Conservation (phyloP, 345 rosid species). For the Trapa incisa region DNA sequence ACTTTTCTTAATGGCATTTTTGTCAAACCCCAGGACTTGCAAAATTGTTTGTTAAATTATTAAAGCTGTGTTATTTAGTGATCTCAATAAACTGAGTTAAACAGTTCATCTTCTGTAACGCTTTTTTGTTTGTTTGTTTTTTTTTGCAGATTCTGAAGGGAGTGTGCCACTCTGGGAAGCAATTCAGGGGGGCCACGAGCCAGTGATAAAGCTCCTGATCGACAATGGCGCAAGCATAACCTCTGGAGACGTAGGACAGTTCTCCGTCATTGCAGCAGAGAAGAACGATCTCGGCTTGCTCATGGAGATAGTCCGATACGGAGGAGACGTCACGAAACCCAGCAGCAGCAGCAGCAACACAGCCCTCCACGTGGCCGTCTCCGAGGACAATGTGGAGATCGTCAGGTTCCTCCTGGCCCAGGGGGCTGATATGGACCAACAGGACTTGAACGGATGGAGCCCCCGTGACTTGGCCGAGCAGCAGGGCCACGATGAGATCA, state of each 20-base stretch:
- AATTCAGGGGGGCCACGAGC: constrained; percentile 45
- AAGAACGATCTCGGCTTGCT: constrained; percentile 49
- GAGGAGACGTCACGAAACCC: constrained; percentile 48
- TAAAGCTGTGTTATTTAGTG: no score
- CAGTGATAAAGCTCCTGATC: constrained; percentile 29
- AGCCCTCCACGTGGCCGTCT: constrained; percentile 73
- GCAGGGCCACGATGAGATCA: constrained; percentile 76
- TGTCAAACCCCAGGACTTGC: no score
- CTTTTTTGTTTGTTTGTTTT: background rate
- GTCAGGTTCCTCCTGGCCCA: constrained; percentile 52
- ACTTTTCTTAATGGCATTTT: no score
- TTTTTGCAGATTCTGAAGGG: constrained; percentile 50
- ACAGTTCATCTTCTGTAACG: background rate
- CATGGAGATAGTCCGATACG: constrained; percentile 33
- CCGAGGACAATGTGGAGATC: constrained; percentile 57
- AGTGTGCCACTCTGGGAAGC: constrained; percentile 81
- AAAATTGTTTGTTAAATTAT: no score
- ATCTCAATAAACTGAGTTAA: background rate
- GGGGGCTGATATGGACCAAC: constrained; percentile 56
- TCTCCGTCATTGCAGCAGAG: constrained; percentile 66
- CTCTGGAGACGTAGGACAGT: constrained; percentile 61
- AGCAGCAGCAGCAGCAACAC: constrained; percentile 39
- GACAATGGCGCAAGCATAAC: constrained; percentile 36
- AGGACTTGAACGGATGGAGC: constrained; percentile 54
- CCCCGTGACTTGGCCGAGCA: constrained; percentile 69